Conservation (phyloP, 192 early-diverging fungal species). For the Anaeromyces robustus region DNA sequence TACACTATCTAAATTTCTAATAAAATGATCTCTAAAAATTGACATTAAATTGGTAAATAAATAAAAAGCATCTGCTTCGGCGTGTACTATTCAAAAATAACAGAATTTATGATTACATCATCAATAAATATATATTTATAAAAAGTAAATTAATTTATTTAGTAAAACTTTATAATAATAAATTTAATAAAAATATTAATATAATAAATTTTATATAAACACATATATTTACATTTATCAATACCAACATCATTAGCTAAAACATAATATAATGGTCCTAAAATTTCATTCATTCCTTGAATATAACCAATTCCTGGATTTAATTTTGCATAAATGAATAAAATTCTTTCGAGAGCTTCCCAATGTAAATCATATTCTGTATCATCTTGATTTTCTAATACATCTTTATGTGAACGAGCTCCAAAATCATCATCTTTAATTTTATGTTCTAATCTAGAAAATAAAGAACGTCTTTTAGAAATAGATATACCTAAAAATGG, state of each 20-base stretch:
- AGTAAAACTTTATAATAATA: too few relatives aligned
- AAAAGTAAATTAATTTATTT: too few relatives aligned
- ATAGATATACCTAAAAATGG: constrained; percentile 3
- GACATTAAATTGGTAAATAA: constrained; percentile 53
- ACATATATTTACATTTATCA: constrained; percentile 10
- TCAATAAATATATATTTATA: too few relatives aligned
- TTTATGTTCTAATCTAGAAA: constrained; percentile 47
- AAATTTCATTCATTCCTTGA: constrained; percentile 79
- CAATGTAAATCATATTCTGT: constrained; percentile 48
- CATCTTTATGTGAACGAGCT: constrained; percentile 21
- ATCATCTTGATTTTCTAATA: constrained; percentile 2
- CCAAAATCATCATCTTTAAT: constrained; percentile 35
- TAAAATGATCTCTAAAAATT: constrained; percentile 65
- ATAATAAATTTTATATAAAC: constrained; percentile 4
- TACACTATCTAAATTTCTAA: constrained; percentile 46
- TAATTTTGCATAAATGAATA: constrained; percentile 64
- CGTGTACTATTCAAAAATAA: constrained; percentile 50
- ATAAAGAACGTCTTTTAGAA: constrained; percentile 5
- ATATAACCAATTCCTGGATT: constrained; percentile 70
- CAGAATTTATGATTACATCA: too few relatives aligned
- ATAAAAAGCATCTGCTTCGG: constrained; percentile 69
- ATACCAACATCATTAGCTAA: constrained; percentile 36
- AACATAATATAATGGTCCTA: constrained; percentile 67
- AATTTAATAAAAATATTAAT: too few relatives aligned
- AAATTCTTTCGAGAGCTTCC: constrained; percentile 59